Base-by-base conservation (phyloP, 805 yeast genomes). In the Jamesozyma gamospora region DNA sequence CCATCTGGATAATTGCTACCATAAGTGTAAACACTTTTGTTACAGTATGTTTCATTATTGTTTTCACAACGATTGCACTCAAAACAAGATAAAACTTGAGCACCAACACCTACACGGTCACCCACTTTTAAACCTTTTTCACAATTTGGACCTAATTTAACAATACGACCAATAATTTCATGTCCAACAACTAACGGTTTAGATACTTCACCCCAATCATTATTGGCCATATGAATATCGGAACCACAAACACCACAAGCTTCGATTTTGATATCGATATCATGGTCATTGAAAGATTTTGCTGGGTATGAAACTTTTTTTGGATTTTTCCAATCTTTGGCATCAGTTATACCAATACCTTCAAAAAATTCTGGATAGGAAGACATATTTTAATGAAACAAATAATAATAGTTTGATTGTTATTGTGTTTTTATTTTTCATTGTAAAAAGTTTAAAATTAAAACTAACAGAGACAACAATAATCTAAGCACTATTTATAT, bases 81-180 rank as follows among this genome's bases (percentile, higher is more conserved):
- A 40, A 68, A 59, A 64, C 94, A 83, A 29, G 82, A 65, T 42
- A 63, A 65, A 19, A 70, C 66, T 53, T 74, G 78, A 19, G 92
- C 90, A 50, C 94, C 94, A 36, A 82, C 71, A 40, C 90, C 94
- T 21, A 82, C 92, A 47, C 85, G 68, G 48, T 84, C 79, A 40
- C 94, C 94, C 15, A 79, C 56, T 68, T 73, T 64, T 62, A 69
- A 39, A 45, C 65, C 63, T 11, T 56, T 49, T 9, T 60, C 58
- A 47, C 82, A 75, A 28, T 71, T 63, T n/a, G 66, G 49, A 39
- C 92, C 94, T 31, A 80, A 65, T 28, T 64, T 68, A 15, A 73
- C 66, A 21, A 79, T 79, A 28, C 57, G 64, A 32, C 85, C 85
- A 34, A 79, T 63, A 46, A 79, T 69, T 56, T 79, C 85, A 57